Percentiles rank a stretch among this genome's conserved stretches.
phyloP scores from a whole-genome alignment of 2,329 filamentous ascomycete species.

The Calonectria pteridis region DNA sequence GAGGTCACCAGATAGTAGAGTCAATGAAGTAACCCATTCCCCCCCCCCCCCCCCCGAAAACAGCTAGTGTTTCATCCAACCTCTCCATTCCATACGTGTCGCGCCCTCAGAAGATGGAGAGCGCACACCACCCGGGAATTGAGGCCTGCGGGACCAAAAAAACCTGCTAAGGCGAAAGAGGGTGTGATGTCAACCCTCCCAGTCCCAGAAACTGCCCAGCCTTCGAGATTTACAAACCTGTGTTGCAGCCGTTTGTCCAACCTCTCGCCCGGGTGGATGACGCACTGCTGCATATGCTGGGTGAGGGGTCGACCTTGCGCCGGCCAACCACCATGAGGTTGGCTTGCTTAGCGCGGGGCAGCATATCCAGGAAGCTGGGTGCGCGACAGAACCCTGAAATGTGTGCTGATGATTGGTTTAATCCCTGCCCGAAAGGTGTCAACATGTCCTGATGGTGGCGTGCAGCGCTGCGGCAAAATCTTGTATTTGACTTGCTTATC shows the following conservation, averaged over 20 bases:
- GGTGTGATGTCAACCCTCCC: background rate
- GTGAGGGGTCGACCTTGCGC: slow-evolving; percentile 1
- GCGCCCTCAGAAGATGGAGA: background rate
- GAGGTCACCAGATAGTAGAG: background rate
- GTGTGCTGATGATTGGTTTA: background rate
- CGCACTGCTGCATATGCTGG: slow-evolving; percentile 4
- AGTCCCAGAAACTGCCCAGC: background rate
- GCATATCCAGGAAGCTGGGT: background rate
- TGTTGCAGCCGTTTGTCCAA: background rate
- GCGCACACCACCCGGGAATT: background rate
- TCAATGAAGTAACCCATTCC: background rate
- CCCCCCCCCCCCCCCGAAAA: background rate
- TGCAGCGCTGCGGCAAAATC: background rate
- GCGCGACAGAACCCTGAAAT: background rate
- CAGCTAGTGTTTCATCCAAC: background rate
- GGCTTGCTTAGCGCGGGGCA: background rate
- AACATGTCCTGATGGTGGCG: background rate
- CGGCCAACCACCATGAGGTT: background rate
- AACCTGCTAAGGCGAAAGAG: background rate
- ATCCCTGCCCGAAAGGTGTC: background rate
- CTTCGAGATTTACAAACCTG: background rate
- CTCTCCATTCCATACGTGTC: background rate
- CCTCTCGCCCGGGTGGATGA: background rate
- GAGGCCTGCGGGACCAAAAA: background rate
- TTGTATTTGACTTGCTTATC: background rate